Base-by-base conservation (phyloP, 2,329 filamentous ascomycete species). In the Albophoma yamanashiensis region DNA sequence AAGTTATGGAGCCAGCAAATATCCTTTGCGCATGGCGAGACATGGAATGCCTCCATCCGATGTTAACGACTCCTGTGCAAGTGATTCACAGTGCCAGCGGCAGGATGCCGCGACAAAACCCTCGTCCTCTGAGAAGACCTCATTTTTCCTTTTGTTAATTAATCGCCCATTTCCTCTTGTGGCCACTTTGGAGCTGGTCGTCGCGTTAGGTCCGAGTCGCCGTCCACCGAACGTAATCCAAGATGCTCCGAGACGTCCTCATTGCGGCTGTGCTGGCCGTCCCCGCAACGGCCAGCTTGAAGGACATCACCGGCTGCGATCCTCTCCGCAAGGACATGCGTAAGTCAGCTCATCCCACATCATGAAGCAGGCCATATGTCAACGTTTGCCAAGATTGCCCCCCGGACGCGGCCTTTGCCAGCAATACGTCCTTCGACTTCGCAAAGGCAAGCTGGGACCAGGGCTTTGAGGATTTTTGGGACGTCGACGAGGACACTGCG, bases 351-450 rank as follows among this genome's bases (percentile, higher is more conserved):
- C 43, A 39, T 1, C 17, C 17, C 27, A 11, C 17, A 4, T 34
- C 17, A 8, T 20, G 3, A 34, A 52, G 9, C 14, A 5, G 2
- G 4, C 11, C 15, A 31, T 12, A 8, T 52, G 17, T 25, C 27
- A 27, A 57, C 20, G 1, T 25, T 5, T n/a, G 11, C 25, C 4
- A 50, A 72, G 71, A 62, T 52, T 91, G 89, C 70, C 80, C 86
- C 12, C 73, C 87, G 25, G 78, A 91, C 68, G 79, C 86, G n/a
- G 89, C 88, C 1, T 79, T 91, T 7, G 87, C 83, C 27, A 82
- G 65, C 78, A 76, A 66, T 38, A 58, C 55, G 11, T 65, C 62
- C 15, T 69, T 88, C 67, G 86, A 91, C 74, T 91, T 92, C 74
- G 83, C 80, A 38, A 75, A 81, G 56, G 83, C 85, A 34, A 70